Evolutionary conservation across 2,329 filamentous ascomycete genomes (phyloP), one percentile per base, ranked within the genome.

Genomic region (Meredithiella fracta): DNA sequence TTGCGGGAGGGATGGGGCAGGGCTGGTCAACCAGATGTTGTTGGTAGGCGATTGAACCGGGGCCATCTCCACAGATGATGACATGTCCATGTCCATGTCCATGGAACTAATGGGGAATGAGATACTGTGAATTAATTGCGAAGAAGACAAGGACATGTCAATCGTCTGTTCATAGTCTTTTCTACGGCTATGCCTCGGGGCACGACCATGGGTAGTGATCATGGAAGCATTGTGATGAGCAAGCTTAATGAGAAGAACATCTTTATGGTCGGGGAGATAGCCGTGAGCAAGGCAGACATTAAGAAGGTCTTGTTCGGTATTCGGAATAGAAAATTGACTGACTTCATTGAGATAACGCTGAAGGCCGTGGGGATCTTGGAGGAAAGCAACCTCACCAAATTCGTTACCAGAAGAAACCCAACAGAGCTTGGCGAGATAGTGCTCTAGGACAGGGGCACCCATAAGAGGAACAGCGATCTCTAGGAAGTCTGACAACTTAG

Each of bases 401-500:
- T 53, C 50, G 15, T 47, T 37, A 15, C 17, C 51, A 20, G 40
- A 34, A 40, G 38, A 49, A 4, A 57, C 60, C 73, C 75, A 78
- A 40, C 75, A 72, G 61, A 74, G 69, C 38, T 63, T 62, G 9
- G 64, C 53, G 53, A 78, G 68, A 62, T 79, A 79, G 9, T 63
- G 60, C 26, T 65, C 63, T n/a, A 73, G 72, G 22, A 67, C 62
- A 51, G 73, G 64, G 53, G 78, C 67, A 22, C 70, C 68, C 64
- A 78, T 72, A 53, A 70, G 63, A 44, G 70, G 69, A 55, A 70
- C 71, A 50, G 69, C 69, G 58, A 73, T 60, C 14, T 61, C 59
- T 47, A 79, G 66, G 64, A 76, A 78, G 5, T 67, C 63, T 52
- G 73, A 68, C 38, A 79, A 66, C 50, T 72, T 67, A 20, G 74